Evolutionary conservation across 1,139 yeast species (phyloP).

Genomic region (Blastobotrys ciferrii): DNA sequence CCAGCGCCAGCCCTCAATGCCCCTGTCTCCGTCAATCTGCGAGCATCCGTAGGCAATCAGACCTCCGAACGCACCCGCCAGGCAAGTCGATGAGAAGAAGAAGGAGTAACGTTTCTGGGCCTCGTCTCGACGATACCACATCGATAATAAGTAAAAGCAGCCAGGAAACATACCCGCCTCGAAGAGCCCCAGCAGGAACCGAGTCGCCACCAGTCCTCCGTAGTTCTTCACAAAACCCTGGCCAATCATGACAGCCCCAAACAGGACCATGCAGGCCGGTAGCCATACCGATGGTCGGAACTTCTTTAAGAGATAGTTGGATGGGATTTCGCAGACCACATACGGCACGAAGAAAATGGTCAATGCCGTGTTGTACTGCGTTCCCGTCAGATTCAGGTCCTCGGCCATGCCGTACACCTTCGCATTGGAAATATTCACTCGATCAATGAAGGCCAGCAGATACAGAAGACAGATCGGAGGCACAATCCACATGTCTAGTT

Average conservation of each 20-base stretch:
- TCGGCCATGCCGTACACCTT: conserved; percentile 60
- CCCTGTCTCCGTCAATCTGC: conserved; percentile 49
- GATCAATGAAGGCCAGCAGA: conserved; percentile 65
- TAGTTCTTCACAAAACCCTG: conserved; percentile 62
- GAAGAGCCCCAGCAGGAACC: conserved; percentile 61
- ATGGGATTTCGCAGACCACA: conserved; percentile 61
- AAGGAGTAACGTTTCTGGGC: conserved; percentile 67
- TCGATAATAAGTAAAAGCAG: conserved; percentile 62
- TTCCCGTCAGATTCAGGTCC: conserved; percentile 42
- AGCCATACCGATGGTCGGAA: conserved; percentile 68
- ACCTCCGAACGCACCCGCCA: conserved; percentile 83
- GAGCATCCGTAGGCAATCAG: conserved; percentile 59
- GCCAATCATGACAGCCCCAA: conserved; percentile 63
- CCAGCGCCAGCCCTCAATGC: conserved; percentile 67
- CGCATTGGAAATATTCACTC: conserved; percentile 76
- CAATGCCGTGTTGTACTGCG: conserved; percentile 57
- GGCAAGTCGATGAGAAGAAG: conserved; percentile 65
- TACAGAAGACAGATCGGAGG: conserved; percentile 70
- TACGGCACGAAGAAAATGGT: conserved; percentile 75
- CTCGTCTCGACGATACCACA: conserved; percentile 54
- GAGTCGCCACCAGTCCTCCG: conserved; percentile 57
- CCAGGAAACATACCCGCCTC: conserved; percentile 76
- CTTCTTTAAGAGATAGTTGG: conserved; percentile 60
- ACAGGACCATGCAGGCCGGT: conserved; percentile 51
- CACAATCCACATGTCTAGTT: conserved; percentile 61